These are phyloP conservation scores for Tricholoma terreum DNA, from an alignment of 768 basidiomycete genomes.

Conservation along the genomic window DNA sequence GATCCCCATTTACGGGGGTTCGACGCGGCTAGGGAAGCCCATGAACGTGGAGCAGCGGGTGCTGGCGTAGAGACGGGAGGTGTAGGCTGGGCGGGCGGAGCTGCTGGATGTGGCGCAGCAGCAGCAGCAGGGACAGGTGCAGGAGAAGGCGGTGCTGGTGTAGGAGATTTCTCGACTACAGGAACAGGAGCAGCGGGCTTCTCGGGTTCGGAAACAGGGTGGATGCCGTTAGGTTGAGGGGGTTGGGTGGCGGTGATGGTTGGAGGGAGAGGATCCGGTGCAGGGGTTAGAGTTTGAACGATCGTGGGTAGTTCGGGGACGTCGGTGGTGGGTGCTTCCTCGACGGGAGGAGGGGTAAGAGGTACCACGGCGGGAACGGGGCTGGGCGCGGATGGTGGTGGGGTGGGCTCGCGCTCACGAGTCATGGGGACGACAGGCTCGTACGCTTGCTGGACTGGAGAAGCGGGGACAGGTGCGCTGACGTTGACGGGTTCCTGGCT, in stretches of 20 bases:
- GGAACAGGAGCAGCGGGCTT: slow-evolving; percentile 22
- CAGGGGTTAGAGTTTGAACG: slow-evolving; percentile 29
- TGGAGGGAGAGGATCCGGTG: slow-evolving; percentile 30
- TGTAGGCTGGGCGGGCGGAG: slow-evolving; percentile 16
- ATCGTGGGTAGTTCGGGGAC: slow-evolving; percentile 32
- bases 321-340: slow-evolving; percentile 42
- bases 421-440: slow-evolving; percentile 25
- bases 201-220: slow-evolving; percentile 42
- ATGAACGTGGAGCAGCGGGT: slow-evolving; percentile 66
- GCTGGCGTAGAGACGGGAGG: neutral
- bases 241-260: slow-evolving; percentile 20
- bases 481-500: slow-evolving; percentile 26
- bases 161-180: slow-evolving; percentile 22
- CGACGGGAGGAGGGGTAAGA: slow-evolving; percentile 28
- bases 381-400: slow-evolving; percentile 33
- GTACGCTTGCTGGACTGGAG: slow-evolving; percentile 32
- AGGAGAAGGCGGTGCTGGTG: slow-evolving; percentile 31
- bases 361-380: slow-evolving; percentile 29
- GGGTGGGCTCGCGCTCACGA: slow-evolving; percentile 35
- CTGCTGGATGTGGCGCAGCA: slow-evolving; percentile 24
- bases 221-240: slow-evolving; percentile 35
- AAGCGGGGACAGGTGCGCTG: slow-evolving; percentile 26
- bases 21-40: slow-evolving; percentile 89
- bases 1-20: slow-evolving; percentile 84
- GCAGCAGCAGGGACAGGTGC: slow-evolving; percentile 29